phyloP scores from a whole-genome alignment of 1,284 basidiomycete genomes.

The Apiotrichum sp. region DNA sequence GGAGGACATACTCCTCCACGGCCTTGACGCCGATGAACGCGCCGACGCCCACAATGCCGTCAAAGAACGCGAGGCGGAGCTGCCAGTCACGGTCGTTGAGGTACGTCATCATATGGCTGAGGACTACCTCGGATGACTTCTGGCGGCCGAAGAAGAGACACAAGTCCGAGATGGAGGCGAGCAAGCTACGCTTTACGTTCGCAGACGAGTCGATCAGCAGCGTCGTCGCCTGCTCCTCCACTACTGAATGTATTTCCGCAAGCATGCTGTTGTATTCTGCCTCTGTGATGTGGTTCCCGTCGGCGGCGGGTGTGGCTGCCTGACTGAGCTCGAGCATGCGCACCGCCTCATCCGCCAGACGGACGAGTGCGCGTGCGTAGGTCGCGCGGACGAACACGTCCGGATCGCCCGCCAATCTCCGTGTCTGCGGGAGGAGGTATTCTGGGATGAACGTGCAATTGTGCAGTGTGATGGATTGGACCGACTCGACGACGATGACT shows the following conservation, averaged over 20 bases:
- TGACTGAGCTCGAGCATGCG: slow-evolving; percentile 79
- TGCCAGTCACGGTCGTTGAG: slow-evolving; percentile 94
- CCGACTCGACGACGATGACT: slow-evolving; percentile 78
- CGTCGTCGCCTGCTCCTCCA: slow-evolving; percentile 81
- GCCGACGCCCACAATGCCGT: slow-evolving; percentile 90
- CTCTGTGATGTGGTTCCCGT: slow-evolving; percentile 65
- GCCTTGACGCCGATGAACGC: slow-evolving; percentile 82
- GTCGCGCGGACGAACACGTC: slow-evolving; percentile 83
- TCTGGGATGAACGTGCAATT: slow-evolving; percentile 82
- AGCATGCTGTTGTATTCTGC: slow-evolving; percentile 81
- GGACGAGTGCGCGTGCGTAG: slow-evolving; percentile 80
- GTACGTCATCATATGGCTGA: slow-evolving; percentile 98
- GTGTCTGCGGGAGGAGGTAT: slow-evolving; percentile 88
- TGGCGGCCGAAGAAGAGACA: slow-evolving; percentile 90
- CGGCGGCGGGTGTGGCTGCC: slow-evolving; percentile 55
- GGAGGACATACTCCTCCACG: slow-evolving; percentile 69
- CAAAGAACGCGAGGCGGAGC: slow-evolving; percentile 85
- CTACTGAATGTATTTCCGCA: slow-evolving; percentile 73
- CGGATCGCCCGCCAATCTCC: slow-evolving; percentile 70
- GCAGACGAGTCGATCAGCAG: slow-evolving; percentile 54
- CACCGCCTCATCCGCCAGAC: slow-evolving; percentile 72
- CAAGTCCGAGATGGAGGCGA: slow-evolving; percentile 72
- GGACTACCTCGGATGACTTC: slow-evolving; percentile 86
- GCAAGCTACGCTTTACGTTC: slow-evolving; percentile 54
- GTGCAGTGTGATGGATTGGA: slow-evolving; percentile 80